Base-by-base conservation (phyloP, 202 grass and related monocot species). In the Panicum hallii region DNA sequence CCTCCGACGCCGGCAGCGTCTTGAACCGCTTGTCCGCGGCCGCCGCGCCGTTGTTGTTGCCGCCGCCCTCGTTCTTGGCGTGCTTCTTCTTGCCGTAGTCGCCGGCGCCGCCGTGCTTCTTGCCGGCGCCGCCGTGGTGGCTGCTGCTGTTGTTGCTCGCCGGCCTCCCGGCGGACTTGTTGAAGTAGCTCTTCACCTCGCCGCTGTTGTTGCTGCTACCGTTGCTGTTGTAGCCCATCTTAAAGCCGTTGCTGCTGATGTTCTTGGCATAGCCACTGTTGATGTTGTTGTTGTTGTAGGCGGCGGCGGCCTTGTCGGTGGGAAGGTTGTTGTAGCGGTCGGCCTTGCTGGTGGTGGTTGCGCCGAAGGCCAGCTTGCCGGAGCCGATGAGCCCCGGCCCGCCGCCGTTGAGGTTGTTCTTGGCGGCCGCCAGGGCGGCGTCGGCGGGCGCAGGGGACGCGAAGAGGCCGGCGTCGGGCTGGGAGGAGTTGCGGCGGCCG, bases 141-240 rank as follows among this genome's bases (percentile, higher is more conserved):
- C 32, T 4, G 26, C 0, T n/a, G 67, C 0, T 79, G 38, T 34
- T 72, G 85, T 82, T 82, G 79, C 70, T 89, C 17, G 57, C 86
- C 34, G 92, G 82, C 89, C 93, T 88, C 22, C 89, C 84, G 57
- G 91, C 75, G 2, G 93, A 91, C 88, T 99, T 99, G 97, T 88
- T 92, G 90, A 99, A 99, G 78, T 99, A 96, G 83, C 89, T 99
- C 86, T 96, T 99, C 36, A 96, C 88, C 68, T 92, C 93, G 14
- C 82, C 88, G 48, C 66, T 7, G 79, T 56, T 62, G 50, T 30
- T 11, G 40, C 13, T 62, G 73, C 10, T 16, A 38, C 36, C 36
- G 69, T 32, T 63, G 57, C 7, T 70, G 52, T 26, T 80, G 61
- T 55, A 69, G 79, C 72, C 85, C 63, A 67, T 82, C 85, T 84